Evolutionary conservation across 2,329 filamentous ascomycete genomes (phyloP).

Genomic region (Rhytidhysteron rufulum): DNA sequence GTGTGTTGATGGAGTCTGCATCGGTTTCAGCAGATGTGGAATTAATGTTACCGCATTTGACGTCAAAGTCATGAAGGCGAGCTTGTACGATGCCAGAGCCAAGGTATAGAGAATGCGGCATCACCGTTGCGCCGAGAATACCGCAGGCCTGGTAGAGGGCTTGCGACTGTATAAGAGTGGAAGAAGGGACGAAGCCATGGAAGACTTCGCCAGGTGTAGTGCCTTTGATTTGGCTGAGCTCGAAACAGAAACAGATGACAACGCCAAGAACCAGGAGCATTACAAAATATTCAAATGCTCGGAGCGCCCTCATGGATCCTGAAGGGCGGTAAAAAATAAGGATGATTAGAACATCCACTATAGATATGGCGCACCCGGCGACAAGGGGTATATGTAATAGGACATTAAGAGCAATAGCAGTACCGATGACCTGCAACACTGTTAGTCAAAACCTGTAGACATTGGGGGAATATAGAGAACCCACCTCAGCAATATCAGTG

Average conservation of each 20-base stretch:
- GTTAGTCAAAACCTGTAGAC: conserved; percentile 6
- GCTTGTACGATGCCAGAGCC: conserved; percentile 55
- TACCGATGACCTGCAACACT: conserved; percentile 47
- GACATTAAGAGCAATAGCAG: conserved; percentile 55
- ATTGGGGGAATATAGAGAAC: background rate
- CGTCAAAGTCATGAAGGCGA: conserved; percentile 38
- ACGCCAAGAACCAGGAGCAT: conserved; percentile 53
- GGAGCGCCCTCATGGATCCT: conserved; percentile 49
- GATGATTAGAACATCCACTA: conserved; percentile 54
- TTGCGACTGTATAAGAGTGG: conserved; percentile 48
- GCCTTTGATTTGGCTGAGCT: conserved; percentile 50
- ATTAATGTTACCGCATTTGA: conserved; percentile 8
- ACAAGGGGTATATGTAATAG: conserved; percentile 52
- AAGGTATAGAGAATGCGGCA: conserved; percentile 59
- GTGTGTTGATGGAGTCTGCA: conserved; percentile 33
- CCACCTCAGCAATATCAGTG: conserved; percentile 55
- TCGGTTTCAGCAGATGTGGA: conserved; percentile 5
- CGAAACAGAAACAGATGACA: conserved; percentile 55
- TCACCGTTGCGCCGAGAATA: conserved; percentile 70
- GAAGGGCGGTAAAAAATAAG: conserved; percentile 53
- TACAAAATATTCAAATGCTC: conserved; percentile 54
- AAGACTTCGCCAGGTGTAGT: conserved; percentile 52
- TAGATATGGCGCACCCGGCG: conserved; percentile 54
- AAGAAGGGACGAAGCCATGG: conserved; percentile 52
- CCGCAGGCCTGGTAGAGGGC: conserved; percentile 64